Evolutionary conservation across 148 eudicot species (phyloP).

Genomic region (Rhododendron mucronatum): DNA sequence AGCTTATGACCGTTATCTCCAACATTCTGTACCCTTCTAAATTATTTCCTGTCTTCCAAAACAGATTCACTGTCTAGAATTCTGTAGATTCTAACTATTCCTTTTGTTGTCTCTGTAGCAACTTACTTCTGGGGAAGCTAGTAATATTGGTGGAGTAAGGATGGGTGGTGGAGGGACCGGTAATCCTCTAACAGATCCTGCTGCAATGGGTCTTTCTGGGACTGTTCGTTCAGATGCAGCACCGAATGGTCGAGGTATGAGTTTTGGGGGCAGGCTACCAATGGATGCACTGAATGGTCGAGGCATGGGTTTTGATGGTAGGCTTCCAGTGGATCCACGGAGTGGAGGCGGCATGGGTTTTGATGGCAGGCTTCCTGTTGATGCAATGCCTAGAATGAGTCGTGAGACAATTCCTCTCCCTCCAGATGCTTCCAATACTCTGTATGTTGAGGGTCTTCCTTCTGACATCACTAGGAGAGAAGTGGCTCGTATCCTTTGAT

Average conservation of each 20-base stretch:
- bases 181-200: slow-evolving; percentile 32
- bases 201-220: slow-evolving; percentile 37
- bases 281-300: slow-evolving; percentile 44
- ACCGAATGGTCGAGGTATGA: slow-evolving; percentile 43
- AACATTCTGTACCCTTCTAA: slow-evolving; percentile 37
- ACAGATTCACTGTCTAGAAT: background rate
- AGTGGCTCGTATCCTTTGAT: slow-evolving; percentile 83
- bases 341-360: slow-evolving; percentile 43
- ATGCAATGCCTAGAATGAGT: slow-evolving; percentile 35
- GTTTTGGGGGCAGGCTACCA: slow-evolving; percentile 28
- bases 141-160: slow-evolving; percentile 35
- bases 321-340: slow-evolving; percentile 36
- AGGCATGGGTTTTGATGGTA: slow-evolving; percentile 36
- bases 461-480: slow-evolving; percentile 58
- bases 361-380: slow-evolving; percentile 38
- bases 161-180: slow-evolving; percentile 24
- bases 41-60: background rate
- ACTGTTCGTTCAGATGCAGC: slow-evolving; percentile 30
- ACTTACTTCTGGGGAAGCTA: slow-evolving; percentile 40
- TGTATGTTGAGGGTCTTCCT: slow-evolving; percentile 74
- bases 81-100: slow-evolving; percentile 2
- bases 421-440: slow-evolving; percentile 58
- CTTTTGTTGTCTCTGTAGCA: slow-evolving; percentile 32
- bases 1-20: slow-evolving; percentile 69
- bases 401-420: slow-evolving; percentile 58